A percentile compares a stretch with the other conserved stretches of the same genome.
Evolutionary conservation across 2,329 filamentous ascomycete genomes (phyloP).

Genomic region (Metarhizium rileyi): DNA sequence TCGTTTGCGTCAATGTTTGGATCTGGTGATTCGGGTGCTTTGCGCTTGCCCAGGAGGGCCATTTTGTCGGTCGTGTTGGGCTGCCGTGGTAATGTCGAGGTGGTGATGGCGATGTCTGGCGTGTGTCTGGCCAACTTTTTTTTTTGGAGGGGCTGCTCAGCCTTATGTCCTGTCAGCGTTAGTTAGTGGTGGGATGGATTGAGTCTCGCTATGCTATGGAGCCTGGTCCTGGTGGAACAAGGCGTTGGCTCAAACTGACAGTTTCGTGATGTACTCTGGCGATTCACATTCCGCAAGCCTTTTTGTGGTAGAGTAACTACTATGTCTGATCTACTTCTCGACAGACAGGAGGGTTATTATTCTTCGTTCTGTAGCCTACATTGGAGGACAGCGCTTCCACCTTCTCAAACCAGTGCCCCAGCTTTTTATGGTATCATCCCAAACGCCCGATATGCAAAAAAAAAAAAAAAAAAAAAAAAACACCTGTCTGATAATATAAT

Average conservation of each 20-base stretch:
- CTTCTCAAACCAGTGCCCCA: not conserved
- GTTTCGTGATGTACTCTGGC: no score
- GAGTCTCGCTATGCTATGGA: no score
- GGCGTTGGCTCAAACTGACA: no score
- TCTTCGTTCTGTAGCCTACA: not conserved
- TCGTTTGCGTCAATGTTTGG: constrained; percentile 53
- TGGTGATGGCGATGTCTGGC: not conserved
- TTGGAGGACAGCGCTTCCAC: not conserved
- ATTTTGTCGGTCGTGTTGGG: constrained; percentile 19
- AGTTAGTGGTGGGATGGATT: not conserved
- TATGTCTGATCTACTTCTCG: not conserved
- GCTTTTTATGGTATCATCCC: not conserved
- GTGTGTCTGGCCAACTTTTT: not conserved
- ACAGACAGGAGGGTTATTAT: not conserved
- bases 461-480: no score
- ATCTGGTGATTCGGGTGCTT: constrained; percentile 22
- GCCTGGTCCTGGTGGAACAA: no score
- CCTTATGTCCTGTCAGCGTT: not conserved
- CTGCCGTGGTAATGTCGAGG: not conserved
- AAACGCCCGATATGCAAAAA: constrained; percentile 1
- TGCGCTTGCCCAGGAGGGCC: constrained; percentile 41
- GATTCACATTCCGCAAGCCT: not conserved
- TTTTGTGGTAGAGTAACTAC: not conserved
- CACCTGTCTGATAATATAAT: constrained; percentile 1
- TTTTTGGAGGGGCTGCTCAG: not conserved